phyloP scores from a whole-genome alignment of 2,329 filamentous ascomycete species.

The Fusarium burgessii region DNA sequence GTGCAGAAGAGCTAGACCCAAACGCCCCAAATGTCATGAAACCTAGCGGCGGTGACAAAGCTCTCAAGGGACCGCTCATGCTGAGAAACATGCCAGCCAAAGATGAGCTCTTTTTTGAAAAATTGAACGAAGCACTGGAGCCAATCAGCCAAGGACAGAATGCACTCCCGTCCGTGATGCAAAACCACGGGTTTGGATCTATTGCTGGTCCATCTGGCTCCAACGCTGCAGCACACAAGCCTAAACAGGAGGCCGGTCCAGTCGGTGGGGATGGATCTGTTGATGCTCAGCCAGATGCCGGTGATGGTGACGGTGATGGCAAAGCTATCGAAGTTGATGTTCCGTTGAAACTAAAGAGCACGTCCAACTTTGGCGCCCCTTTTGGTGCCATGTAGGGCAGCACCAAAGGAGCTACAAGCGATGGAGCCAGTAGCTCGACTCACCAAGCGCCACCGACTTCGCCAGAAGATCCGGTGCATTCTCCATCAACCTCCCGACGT shows the following conservation, averaged over 20 bases:
- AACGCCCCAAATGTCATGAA: slow-evolving; percentile 48
- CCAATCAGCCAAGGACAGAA: slow-evolving; percentile 61
- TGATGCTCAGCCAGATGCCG: slow-evolving; percentile 38
- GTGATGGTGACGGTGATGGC: slow-evolving; percentile 45
- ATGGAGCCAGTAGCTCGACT: slow-evolving; percentile 6
- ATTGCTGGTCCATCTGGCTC: slow-evolving; percentile 30
- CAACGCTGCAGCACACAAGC: slow-evolving; percentile 22
- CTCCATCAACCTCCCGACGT: background rate
- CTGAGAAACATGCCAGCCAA: slow-evolving; percentile 67
- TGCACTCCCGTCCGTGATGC: slow-evolving; percentile 59
- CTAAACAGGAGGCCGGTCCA: slow-evolving; percentile 18
- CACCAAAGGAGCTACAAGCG: background rate
- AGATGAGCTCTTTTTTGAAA: slow-evolving; percentile 66
- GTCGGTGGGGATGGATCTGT: slow-evolving; percentile 41
- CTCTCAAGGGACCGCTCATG: slow-evolving; percentile 65
- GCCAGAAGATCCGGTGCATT: background rate
- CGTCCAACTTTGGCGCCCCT: slow-evolving; percentile 62
- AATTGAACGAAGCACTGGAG: slow-evolving; percentile 64
- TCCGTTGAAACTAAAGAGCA: slow-evolving; percentile 59
- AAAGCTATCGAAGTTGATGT: slow-evolving; percentile 56
- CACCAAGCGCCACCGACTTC: slow-evolving; percentile 14
- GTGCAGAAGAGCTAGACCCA: slow-evolving; percentile 20
- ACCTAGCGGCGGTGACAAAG: slow-evolving; percentile 56
- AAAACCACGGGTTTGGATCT: slow-evolving; percentile 43
- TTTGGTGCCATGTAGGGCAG: slow-evolving; percentile 53